Percentiles rank a stretch among this genome's conserved stretches.
Conservation (phyloP, 441 rosid species). For the Populus trichocarpa region DNA sequence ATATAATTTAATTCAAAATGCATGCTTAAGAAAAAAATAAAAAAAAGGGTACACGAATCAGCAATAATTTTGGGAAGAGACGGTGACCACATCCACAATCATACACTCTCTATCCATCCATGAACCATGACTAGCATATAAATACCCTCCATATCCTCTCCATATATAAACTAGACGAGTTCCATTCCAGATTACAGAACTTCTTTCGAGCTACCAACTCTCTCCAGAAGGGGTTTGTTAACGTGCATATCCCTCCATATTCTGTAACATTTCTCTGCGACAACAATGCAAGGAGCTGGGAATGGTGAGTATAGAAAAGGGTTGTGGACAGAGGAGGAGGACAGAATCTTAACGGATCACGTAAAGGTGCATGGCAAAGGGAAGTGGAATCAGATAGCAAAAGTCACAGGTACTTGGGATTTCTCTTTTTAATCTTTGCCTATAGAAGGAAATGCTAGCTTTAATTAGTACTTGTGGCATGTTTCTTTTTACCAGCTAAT, state of each 20-base stretch:
- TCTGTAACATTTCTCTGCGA: background rate
- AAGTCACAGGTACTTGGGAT: constrained; percentile 36
- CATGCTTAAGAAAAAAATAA: no score
- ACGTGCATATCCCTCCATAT: background rate
- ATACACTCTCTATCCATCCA: background rate
- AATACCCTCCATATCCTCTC: no score
- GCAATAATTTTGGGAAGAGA: background rate
- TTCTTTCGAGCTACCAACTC: background rate
- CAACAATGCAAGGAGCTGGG: constrained; percentile 22
- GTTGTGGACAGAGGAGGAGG: constrained; percentile 66
- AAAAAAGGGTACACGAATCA: background rate
- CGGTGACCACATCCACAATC: no score
- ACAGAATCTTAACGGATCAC: constrained; percentile 48
- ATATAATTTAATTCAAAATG: no score
- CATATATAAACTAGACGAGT: no score
- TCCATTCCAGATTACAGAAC: background rate
- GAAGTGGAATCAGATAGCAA: constrained; percentile 59
- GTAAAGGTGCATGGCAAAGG: constrained; percentile 53
- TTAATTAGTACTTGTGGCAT: background rate
- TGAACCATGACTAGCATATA: no score
- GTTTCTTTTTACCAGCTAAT: no score
- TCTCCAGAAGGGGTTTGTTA: no score
- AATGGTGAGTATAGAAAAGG: constrained; percentile 43
- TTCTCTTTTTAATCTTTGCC: background rate
- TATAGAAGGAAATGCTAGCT: background rate